Percentiles rank a stretch among this genome's conserved stretches.
Conservation (phyloP, 352 stramenopile species). For the Phytophthora pini region DNA sequence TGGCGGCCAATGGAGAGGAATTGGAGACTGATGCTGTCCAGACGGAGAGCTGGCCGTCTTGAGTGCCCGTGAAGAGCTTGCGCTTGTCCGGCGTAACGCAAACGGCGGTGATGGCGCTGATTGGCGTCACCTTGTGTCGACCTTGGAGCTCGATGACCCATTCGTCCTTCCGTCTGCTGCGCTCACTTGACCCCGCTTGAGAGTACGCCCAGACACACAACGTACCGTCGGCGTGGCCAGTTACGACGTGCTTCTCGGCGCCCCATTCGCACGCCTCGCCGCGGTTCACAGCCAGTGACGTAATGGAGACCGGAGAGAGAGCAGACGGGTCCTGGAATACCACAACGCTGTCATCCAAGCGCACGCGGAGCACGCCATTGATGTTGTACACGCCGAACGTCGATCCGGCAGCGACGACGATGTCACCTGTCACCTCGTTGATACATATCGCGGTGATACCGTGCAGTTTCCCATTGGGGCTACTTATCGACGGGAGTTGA, state of each 20-base stretch:
- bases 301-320: constrained; percentile 45
- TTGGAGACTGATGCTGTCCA: constrained; percentile 43
- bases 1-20: constrained; percentile 8
- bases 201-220: constrained; percentile 75
- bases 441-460: constrained; percentile 60
- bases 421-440: constrained; percentile 71
- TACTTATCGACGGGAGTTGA: constrained; percentile 40
- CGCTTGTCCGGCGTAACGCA: constrained; percentile 60
- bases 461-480: neutral
- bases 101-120: constrained; percentile 57
- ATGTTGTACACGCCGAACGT: constrained; percentile 74
- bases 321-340: constrained; percentile 50
- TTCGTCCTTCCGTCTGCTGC: constrained; percentile 39
- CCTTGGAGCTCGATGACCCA: constrained; percentile 64
- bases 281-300: constrained; percentile 53
- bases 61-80: constrained; percentile 68
- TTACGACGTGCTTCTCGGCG: constrained; percentile 67
- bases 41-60: constrained; percentile 54
- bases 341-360: constrained; percentile 53
- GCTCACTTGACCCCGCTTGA: constrained; percentile 33
- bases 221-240: constrained; percentile 64
- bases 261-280: constrained; percentile 66
- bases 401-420: constrained; percentile 53
- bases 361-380: constrained; percentile 62
- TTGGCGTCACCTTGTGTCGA: constrained; percentile 46